A percentile compares a stretch with the other conserved stretches of the same genome.
phyloP scores from a whole-genome alignment of 768 basidiomycete species.

The Lentinula raphanica region DNA sequence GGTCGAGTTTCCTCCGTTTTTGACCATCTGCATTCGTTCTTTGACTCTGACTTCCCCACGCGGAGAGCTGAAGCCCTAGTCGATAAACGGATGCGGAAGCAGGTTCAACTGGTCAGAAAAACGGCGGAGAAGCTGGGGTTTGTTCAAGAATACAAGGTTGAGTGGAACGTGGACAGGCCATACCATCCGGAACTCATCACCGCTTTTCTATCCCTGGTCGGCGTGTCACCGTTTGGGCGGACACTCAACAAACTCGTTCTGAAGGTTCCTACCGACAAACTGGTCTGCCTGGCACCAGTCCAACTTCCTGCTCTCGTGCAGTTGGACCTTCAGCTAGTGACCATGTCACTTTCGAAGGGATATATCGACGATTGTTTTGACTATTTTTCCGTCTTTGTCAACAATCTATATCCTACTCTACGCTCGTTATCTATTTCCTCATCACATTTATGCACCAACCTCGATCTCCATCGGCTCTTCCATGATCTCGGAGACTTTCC shows the following conservation, averaged over 20 bases:
- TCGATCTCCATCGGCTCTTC: slow-evolving; percentile 37
- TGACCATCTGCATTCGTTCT: slow-evolving; percentile 1
- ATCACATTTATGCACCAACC: slow-evolving; percentile 28
- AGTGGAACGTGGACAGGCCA: slow-evolving; percentile 30
- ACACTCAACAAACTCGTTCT: slow-evolving; percentile 30
- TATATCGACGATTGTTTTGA: slow-evolving; percentile 34
- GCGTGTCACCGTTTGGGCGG: slow-evolving; percentile 18
- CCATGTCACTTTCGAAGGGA: slow-evolving; percentile 19
- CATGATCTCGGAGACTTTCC: slow-evolving; percentile 32
- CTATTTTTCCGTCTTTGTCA: slow-evolving; percentile 39
- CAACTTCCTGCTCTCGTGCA: slow-evolving; percentile 29
- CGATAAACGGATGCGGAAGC: slow-evolving; percentile 31
- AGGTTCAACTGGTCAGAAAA: slow-evolving; percentile 26
- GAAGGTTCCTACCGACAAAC: slow-evolving; percentile 33
- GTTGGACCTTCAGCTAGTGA: slow-evolving; percentile 32
- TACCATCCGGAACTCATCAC: slow-evolving; percentile 33
- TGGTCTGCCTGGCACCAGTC: slow-evolving; percentile 28
- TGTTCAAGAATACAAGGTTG: slow-evolving; percentile 32
- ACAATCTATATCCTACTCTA: slow-evolving; percentile 35
- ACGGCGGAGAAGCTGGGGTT: slow-evolving; percentile 27
- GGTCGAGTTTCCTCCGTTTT: slow-evolving; percentile 1
- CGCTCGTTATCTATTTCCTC: slow-evolving; percentile 31
- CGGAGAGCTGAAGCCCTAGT: not conserved
- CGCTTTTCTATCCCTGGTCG: slow-evolving; percentile 31
- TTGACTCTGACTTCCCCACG: slow-evolving; percentile 1